These are phyloP conservation scores for Rhodotorula mucilaginosa DNA, from an alignment of 1,284 basidiomycete species.

Conservation along the genomic window DNA sequence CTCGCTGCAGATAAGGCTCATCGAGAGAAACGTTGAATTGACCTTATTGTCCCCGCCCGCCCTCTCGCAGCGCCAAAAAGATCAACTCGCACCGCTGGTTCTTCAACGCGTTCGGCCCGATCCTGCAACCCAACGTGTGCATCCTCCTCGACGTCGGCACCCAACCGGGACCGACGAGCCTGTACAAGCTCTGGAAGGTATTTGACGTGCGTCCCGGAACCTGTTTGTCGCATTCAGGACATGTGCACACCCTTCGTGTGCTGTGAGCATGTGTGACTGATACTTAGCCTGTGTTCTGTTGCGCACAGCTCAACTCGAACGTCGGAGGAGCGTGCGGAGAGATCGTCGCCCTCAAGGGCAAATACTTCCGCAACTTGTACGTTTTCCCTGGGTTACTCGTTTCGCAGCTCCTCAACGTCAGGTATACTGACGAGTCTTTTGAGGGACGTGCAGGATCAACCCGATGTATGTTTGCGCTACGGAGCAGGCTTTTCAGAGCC, in stretches of 20 bases:
- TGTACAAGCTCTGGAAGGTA: conserved; percentile 93
- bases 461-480: background rate
- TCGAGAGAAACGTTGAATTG: too few relatives aligned
- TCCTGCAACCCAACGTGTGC: conserved; percentile 73
- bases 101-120: conserved; percentile 51
- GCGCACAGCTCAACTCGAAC: conserved; percentile 62
- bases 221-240: too few relatives aligned
- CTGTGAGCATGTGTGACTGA: too few relatives aligned
- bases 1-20: background rate
- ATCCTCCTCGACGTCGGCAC: conserved; percentile 93
- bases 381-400: background rate
- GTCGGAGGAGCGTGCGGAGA: conserved; percentile 72
- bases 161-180: conserved; percentile 79
- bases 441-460: background rate
- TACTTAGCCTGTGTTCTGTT: too few relatives aligned
- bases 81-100: conserved; percentile 48
- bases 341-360: conserved; percentile 46
- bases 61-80: conserved; percentile 27
- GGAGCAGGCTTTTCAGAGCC: background rate
- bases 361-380: conserved; percentile 54
- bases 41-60: background rate
- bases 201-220: conserved; percentile 19
- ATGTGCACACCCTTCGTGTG: too few relatives aligned
- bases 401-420: background rate
- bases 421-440: background rate